Base-by-base conservation (phyloP, 176 grass and related monocot genomes). In the Triticum dicoccoides region DNA sequence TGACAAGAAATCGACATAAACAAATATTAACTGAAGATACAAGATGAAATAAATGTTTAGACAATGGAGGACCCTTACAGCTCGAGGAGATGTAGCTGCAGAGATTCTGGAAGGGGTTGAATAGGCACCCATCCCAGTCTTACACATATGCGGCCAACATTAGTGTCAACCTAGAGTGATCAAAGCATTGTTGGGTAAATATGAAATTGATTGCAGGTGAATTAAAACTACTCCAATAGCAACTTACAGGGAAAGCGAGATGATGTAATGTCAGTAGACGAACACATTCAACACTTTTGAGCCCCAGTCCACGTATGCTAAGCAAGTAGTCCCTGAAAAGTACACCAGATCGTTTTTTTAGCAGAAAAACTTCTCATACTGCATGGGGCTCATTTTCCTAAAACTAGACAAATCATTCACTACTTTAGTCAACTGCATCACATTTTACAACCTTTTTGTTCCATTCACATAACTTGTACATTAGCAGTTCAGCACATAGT, bases 271-370 rank as follows among this genome's bases (percentile, higher is more conserved):
- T 86, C 73, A 99, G 85, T 88, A 99, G 94, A 59, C 97, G 97
- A 37, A 99, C 85, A 83, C 97, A 99, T 79, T 99, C 97, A 71
- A 99, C 97, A 84, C 97, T 99, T 89, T 99, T 99, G 62, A 99
- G 93, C 44, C 97, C 97, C 83, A 99, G 73, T 93, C 97, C 94
- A 52, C 82, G 88, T 93, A 99, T 96, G 82, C 97, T 96, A 49
- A 99, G 87, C 47, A 99, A 84, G 88, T 87, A 99, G 52, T 99
- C 97, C 92, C 97, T 99, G 85, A 73, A 81, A 94, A 94, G 61
- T 23, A 90, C 68, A 67, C 85, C 21, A 66, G 86, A 82, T 73
- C 29, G 12, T 3, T 64, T 71, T 71, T 49, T n/a, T 78, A 87
- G 37, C 54, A 82, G 17, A 82, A 88, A 90, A 5, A 89, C 13